Base-by-base conservation (phyloP, 495 filamentous ascomycete genomes). In the Penicillium atrosanguineum region DNA sequence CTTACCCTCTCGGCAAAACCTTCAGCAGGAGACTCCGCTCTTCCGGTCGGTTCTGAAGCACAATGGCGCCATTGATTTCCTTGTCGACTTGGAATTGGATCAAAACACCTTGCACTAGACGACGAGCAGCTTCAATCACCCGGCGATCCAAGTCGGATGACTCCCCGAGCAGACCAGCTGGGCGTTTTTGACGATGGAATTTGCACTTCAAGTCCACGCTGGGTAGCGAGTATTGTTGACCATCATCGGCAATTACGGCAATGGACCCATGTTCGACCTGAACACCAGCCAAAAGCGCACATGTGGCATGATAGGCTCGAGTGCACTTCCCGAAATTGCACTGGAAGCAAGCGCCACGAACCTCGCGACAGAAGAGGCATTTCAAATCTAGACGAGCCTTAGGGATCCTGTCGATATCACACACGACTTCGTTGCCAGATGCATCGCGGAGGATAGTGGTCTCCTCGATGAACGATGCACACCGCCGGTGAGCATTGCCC, bases 301-400 rank as follows among this genome's bases (percentile, higher is more conserved):
- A 99, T 14, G 91, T 97, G 2, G 92, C 90, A 69, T 99, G 94
- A 67, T 95, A 99, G 3, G 95, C 86, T 53, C 93, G 79, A 21
- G 88, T 88, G 67, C 94, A 99, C 69, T 96, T 97, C 77, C 91
- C 94, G 52, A 87, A 85, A 7, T 90, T 94, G 74, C 94, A 99
- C 69, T 99, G 94, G 76, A 99, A 96, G 71, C 92, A 96, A 15
- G 91, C 88, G 25, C 94, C 94, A 54, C 87, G 90, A 65, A 91
- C 94, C 44, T 90, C 93, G 34, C 91, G 89, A 65, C 94, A 99
- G 69, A 90, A 96, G 45, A 92, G 83, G 70, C 94, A 99, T 67
- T 92, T 95, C 51, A 97, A 83, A 8, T 94, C 91, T 60, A 94
- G 70, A 11, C 94, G 87, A 52, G 85, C 91, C 70, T 94, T 95